phyloP scores from a whole-genome alignment of 805 yeast species.

The Pichia paraexigua region DNA sequence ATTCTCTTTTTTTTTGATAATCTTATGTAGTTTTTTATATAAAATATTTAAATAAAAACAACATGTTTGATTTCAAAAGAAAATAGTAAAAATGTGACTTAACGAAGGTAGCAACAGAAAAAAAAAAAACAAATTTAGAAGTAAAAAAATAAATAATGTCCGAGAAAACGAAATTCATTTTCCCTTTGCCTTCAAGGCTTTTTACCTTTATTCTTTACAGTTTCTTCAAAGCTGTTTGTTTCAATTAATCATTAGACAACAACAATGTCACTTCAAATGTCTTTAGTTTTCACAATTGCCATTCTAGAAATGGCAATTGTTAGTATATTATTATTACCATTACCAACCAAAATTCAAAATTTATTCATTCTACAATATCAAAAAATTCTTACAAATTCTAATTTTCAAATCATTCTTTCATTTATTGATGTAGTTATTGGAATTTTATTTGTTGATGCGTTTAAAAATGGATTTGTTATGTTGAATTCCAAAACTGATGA shows the following conservation, averaged over 20 bases:
- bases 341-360: constrained; percentile 37
- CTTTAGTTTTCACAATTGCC: constrained; percentile 33
- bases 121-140: too few species aligned
- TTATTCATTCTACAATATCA: constrained; percentile 30
- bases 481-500: constrained; percentile 9
- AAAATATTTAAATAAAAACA: neutral
- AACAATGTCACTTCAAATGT: constrained; percentile 27
- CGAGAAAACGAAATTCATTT: too few species aligned
- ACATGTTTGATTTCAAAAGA: neutral
- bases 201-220: too few species aligned
- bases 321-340: constrained; percentile 38
- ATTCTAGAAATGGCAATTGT: constrained; percentile 38
- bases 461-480: constrained; percentile 19
- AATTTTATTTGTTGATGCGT: constrained; percentile 42
- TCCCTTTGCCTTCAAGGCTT: neutral
- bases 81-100: too few species aligned
- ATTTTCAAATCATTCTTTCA: constrained; percentile 35
- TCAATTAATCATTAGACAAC: neutral
- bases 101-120: neutral
- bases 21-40: neutral
- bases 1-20: neutral
- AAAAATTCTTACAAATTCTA: constrained; percentile 25
- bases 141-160: too few species aligned
- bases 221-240: too few species aligned
- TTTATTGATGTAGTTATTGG: constrained; percentile 30